phyloP scores from a whole-genome alignment of 768 basidiomycete genomes.

The Podaxis sp. region DNA sequence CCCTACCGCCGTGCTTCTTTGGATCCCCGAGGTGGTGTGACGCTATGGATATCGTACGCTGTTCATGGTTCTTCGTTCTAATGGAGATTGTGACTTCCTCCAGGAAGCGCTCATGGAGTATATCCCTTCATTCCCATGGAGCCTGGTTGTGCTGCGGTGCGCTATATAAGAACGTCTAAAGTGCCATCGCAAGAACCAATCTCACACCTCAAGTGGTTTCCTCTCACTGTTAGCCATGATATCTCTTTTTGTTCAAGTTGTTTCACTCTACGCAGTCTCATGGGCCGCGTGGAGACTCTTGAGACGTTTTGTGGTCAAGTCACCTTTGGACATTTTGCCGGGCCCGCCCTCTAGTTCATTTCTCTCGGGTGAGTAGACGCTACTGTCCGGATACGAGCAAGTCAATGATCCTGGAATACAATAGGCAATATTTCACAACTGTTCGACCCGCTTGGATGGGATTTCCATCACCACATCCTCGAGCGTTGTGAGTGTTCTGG shows the following conservation, averaged over 20 bases:
- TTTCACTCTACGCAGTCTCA: neutral
- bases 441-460: conserved; percentile 34
- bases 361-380: neutral
- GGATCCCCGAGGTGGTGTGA: too few species aligned
- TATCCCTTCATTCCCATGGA: too few species aligned
- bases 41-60: too few species aligned
- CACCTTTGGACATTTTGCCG: neutral
- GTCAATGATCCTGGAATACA: neutral
- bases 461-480: conserved; percentile 34
- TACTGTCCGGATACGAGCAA: neutral
- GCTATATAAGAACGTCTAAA: too few species aligned
- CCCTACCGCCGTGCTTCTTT: too few species aligned
- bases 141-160: too few species aligned
- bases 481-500: conserved; percentile 28
- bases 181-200: too few species aligned
- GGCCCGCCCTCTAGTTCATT: conserved; percentile 1
- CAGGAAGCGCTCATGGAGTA: too few species aligned
- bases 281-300: neutral
- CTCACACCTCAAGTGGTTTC: too few species aligned
- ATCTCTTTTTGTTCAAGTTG: neutral
- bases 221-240: too few species aligned
- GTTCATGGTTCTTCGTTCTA: too few species aligned
- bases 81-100: too few species aligned
- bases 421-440: conserved; percentile 35
- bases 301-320: neutral